Evolutionary conservation across 78 protist species (phyloP), one percentile per base, ranked within the genome.

Genomic region (Andalucia godoyi): DNA sequence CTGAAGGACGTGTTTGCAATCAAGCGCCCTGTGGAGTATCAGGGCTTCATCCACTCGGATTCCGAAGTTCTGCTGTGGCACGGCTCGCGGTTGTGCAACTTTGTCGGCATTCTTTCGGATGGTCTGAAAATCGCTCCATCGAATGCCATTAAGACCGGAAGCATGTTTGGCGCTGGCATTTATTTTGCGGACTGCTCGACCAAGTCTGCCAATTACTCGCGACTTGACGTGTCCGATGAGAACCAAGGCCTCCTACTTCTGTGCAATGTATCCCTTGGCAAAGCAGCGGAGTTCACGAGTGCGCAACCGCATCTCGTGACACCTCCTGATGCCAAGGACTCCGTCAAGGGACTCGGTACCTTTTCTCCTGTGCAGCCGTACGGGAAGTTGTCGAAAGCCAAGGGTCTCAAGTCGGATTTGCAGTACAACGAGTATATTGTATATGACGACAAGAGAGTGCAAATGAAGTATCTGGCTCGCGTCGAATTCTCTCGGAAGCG

Each of bases 51-150:
- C n/a, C 52, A 67, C 13, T 81, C 58, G 79, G 41, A 62, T 8
- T 46, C 50, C 7, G 32, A 67, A 27, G n/a, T 47, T 54, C 60
- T 86, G 17, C 66, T 86, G 57, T 86, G 88, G 88, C 92, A 86
- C 45, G 92, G 92, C 18, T 55, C 74, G 32, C 70, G 92, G 37
- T 42, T 76, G 9, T 70, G 88, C 57, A 87, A 87, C 78, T 82
- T 68, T 66, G 79, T 70, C 8, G 85, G 88, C n/a, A 86, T 86
- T 27, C 68, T 86, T 17, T 38, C 85, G 34, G 70, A 78, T 23
- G 92, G 92, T 46, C 76, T 87, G 15, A n/a, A 84, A 27, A 87
- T 87, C 67, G 92, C 92, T 4, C 92, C 92, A 43, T 85, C 88
- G 12, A 83, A 82, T 25, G 92, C 92, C 21, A 85, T 86, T 36